These are phyloP conservation scores for Alternaria postmessia DNA, from an alignment of 2,329 filamentous ascomycete genomes.

Conservation along the genomic window DNA sequence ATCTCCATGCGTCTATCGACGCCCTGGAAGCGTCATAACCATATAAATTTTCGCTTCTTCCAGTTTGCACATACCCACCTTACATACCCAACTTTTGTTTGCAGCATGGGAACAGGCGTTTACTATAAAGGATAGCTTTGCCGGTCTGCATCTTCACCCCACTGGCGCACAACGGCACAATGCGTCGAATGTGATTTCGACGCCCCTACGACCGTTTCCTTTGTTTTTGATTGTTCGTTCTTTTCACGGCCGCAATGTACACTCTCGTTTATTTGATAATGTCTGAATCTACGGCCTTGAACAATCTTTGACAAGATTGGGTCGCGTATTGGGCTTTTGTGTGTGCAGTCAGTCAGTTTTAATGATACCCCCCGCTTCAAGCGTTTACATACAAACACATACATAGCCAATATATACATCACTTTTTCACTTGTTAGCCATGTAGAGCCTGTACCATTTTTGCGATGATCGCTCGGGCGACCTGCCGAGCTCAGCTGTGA, in stretches of 20 bases:
- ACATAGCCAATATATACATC: not conserved
- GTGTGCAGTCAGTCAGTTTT: constrained; percentile 7
- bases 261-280: constrained; percentile 14
- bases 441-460: not conserved
- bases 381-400: not conserved
- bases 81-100: not conserved
- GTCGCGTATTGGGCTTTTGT: not conserved
- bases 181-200: constrained; percentile 46
- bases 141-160: constrained; percentile 6
- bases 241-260: constrained; percentile 15
- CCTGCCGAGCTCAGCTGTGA: not conserved
- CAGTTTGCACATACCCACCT: constrained; percentile 21
- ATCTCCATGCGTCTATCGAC: constrained; percentile 34
- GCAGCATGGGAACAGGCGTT: constrained; percentile 11
- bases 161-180: constrained; percentile 38
- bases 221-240: constrained; percentile 37
- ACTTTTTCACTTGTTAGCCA: not conserved
- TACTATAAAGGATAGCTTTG: not conserved
- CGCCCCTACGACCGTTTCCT: constrained; percentile 43
- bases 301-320: constrained; percentile 1
- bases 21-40: constrained; percentile 26
- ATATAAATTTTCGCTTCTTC: constrained; percentile 13
- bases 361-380: constrained; percentile 3
- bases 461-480: not conserved
- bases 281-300: constrained; percentile 23